Base-by-base conservation (phyloP, 345 rosid species). In the Eucalyptus marginata region DNA sequence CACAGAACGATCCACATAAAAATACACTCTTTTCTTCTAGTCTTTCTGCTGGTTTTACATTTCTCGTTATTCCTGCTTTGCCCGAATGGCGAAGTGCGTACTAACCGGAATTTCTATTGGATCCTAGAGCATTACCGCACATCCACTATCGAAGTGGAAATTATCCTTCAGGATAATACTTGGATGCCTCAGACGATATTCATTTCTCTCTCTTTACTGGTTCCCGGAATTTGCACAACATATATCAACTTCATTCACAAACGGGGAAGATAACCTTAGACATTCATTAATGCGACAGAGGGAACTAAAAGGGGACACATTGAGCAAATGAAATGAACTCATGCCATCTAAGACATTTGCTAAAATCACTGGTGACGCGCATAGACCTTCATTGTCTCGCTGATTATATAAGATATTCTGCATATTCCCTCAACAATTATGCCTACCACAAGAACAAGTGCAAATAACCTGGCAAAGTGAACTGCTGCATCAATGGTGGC, bases 321-420 rank as follows among this genome's bases (percentile, higher is more conserved):
- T 59, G 66, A 59, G 66, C 66, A 59, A 59, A 59, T 59, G 66
- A 59, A 59, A 27, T 1, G 66, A 59, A 24, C 29, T 59, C 1
- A 0, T 59, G 66, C 40, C 29, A 59, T 59, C 66, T 59, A 27
- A 24, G 25, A 25, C n/a, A 59, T 59, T 25, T 25, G 31, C 66
- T 25, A 59, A 59, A 25, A 5, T 59, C 66, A 0, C 66, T 15
- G 0, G 66, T 25, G 0, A 0, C 3, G 0, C 31, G 3, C 14
- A 25, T 10, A 10, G n/a, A 24, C n/a, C 66, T 25, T 0, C 29
- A 0, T 59, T 27, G 7, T 59, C 66, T 25, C n/a, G n/a, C 5
- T 11, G 66, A 25, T 25, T 5, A 2, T 2, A 10, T 59, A 3
- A 59, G n/a, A 59, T 59, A 5, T 24, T 11, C 66, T 59, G 66